phyloP scores from a whole-genome alignment of 371 early-diverging fungal genomes.

The Rhizopus delemar region DNA sequence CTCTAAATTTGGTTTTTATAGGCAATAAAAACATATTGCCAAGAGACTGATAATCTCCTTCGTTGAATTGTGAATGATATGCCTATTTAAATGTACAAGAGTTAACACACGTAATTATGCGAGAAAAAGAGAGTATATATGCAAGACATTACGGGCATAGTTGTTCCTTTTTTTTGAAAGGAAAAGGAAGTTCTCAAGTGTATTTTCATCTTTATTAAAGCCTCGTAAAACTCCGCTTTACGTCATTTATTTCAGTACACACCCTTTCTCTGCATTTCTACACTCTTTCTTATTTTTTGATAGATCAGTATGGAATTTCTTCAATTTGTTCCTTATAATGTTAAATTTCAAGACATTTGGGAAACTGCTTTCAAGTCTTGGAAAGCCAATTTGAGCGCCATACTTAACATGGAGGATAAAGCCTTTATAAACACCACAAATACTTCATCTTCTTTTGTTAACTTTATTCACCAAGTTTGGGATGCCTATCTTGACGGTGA shows the following conservation, averaged over 20 bases:
- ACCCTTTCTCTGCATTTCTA: not conserved
- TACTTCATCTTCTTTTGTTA: slow-evolving; percentile 16
- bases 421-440: slow-evolving; percentile 9
- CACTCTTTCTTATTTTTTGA: slow-evolving; percentile 5
- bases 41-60: slow-evolving; percentile 68
- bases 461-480: slow-evolving; percentile 23
- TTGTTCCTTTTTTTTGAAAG: not conserved
- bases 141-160: not conserved
- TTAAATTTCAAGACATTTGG: slow-evolving; percentile 13
- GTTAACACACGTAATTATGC: no score
- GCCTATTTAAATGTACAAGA: slow-evolving; percentile 51
- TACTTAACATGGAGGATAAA: slow-evolving; percentile 23
- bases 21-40: slow-evolving; percentile 90
- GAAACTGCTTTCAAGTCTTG: slow-evolving; percentile 23
- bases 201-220: slow-evolving; percentile 1
- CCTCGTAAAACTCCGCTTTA: slow-evolving; percentile 2
- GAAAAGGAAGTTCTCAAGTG: not conserved
- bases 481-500: slow-evolving; percentile 15
- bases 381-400: slow-evolving; percentile 14
- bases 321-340: slow-evolving; percentile 24
- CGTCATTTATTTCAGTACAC: not conserved
- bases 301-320: slow-evolving; percentile 23
- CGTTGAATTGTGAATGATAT: slow-evolving; percentile 91
- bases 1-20: slow-evolving; percentile 83
- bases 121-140: not conserved